Base-by-base conservation (phyloP, 345 rosid genomes). In the Brassica incana region DNA sequence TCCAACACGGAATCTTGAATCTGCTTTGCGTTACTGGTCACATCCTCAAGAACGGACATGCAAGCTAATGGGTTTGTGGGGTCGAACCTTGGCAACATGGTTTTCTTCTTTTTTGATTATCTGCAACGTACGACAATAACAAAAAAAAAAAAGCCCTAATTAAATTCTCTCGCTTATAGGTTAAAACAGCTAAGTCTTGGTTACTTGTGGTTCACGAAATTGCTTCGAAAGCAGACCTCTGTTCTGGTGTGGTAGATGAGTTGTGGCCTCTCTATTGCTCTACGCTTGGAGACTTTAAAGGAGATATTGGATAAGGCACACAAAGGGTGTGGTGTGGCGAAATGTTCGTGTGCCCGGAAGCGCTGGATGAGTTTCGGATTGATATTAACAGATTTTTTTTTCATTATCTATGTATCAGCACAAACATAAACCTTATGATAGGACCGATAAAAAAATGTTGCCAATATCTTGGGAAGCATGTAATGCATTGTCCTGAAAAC, bases 51-150 rank as follows among this genome's bases (percentile, higher is more conserved):
- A 64, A 90, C 48, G 78, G 84, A 76, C 65, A 92, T 58, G 18
- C 92, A 91, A 8, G 87, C 87, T 83, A 86, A 88, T 2, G 66
- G 80, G 82, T 90, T 88, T 10, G 84, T 84, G 23, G 90, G 92
- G 75, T 94, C 96, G 58, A 25, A 90, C 76, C 64, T 81, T 12
- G 86, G 91, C 83, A 92, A 84, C 96, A 90, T 88, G 75, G 12
- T 73, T 71, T 15, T 11, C 12, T 63, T 16, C 8, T 74, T 14
- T 54, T 54, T 69, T 23, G 30, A 71, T 68, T 62, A 7, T 18
- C 75, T 69, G 50, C 62, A 62, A 27, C 71, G 7, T 50, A 50
- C 58, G 6, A 36, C 2, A 58, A 62, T 16, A 68, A 35, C 54
- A 36, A 20, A 20, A 72, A 56, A 29, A 1, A 29, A 1, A 18